Conservation (phyloP, 1,139 yeast genomes). For the Lizanozyma gosingica region DNA sequence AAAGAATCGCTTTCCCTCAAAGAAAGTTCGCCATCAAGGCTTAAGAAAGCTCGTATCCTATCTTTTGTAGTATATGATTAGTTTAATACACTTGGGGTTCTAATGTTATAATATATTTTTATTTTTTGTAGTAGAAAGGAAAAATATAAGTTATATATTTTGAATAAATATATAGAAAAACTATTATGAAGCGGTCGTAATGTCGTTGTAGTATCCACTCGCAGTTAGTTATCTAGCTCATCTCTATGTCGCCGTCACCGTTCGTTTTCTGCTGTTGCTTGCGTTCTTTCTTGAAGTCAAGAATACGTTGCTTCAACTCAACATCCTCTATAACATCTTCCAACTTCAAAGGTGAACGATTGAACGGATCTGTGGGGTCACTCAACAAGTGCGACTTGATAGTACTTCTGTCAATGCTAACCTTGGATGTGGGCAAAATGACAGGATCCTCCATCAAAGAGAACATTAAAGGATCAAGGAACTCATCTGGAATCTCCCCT, state of each 20-base stretch:
- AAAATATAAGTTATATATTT: not conserved
- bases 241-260: constrained; percentile 6
- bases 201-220: constrained; percentile 14
- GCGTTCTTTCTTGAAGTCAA: constrained; percentile 42
- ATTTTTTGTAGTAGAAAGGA: not conserved
- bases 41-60: constrained; percentile 33
- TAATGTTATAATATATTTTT: not conserved
- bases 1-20: constrained; percentile 93
- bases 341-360: constrained; percentile 78
- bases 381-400: constrained; percentile 89
- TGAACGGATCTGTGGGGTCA: constrained; percentile 96
- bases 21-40: constrained; percentile 99
- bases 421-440: constrained; percentile 73
- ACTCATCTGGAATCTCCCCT: constrained; percentile 95
- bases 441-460: constrained; percentile 96
- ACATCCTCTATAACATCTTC: constrained; percentile 80
- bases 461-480: constrained; percentile 92
- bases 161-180: constrained; percentile 3
- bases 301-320: constrained; percentile 56
- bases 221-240: constrained; percentile 6
- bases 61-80: not conserved
- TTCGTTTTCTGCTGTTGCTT: constrained; percentile 10
- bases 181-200: too few species aligned
- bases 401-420: constrained; percentile 82
- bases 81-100: not conserved